Percentiles rank a stretch among this genome's conserved stretches.
Evolutionary conservation across 805 yeast genomes (phyloP).

Genomic region (Clavispora asparagi): DNA sequence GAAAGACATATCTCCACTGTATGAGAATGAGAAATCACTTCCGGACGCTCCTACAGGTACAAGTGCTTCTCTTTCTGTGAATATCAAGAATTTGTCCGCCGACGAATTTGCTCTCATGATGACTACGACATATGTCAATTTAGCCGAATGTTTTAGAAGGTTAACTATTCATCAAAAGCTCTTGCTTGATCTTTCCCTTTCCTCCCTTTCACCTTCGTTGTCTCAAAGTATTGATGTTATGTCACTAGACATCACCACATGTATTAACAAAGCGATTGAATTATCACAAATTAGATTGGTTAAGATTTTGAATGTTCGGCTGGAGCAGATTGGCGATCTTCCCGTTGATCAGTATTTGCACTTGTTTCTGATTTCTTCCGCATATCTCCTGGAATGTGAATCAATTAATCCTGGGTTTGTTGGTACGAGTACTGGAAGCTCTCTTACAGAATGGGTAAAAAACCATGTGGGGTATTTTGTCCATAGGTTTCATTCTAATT

Average conservation of each 20-base stretch:
- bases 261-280: conserved; percentile 64
- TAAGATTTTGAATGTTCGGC: conserved; percentile 70
- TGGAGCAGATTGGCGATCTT: conserved; percentile 59
- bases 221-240: conserved; percentile 37
- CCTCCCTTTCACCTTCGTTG: conserved; percentile 20
- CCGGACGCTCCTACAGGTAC: conserved; percentile 5
- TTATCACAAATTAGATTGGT: conserved; percentile 72
- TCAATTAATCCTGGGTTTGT: conserved; percentile 65
- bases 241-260: conserved; percentile 59
- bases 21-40: background rate
- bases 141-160: conserved; percentile 70
- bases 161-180: conserved; percentile 75
- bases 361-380: conserved; percentile 59
- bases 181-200: conserved; percentile 61
- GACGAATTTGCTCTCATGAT: conserved; percentile 73
- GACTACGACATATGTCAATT: conserved; percentile 50
- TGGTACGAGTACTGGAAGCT: conserved; percentile 43
- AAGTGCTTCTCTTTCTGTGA: conserved; percentile 23
- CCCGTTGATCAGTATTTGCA: conserved; percentile 59
- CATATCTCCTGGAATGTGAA: conserved; percentile 81
- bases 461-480: conserved; percentile 61
- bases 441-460: conserved; percentile 60
- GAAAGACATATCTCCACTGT: conserved; percentile 3
- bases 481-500: conserved; percentile 48
- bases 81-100: conserved; percentile 63